Base-by-base conservation (phyloP, 2,329 filamentous ascomycete species). In the Decorospora gaudefroyi region DNA sequence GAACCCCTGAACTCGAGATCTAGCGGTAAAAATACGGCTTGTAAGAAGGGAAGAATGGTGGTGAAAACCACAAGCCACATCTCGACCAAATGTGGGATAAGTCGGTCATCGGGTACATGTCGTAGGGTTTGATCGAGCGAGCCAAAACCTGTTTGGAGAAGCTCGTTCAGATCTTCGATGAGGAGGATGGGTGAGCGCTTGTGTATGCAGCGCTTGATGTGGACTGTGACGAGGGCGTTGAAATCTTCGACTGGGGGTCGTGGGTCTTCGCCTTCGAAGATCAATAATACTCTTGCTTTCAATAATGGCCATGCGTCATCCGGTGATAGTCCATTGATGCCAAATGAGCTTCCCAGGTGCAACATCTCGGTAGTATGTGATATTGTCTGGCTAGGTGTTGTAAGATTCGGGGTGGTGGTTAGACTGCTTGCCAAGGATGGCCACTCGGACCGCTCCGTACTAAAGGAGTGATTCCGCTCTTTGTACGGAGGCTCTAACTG, bases 31-130 rank as follows among this genome's bases (percentile, higher is more conserved):
- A 99, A 96, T 1, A 96, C 91, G 1, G 92, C 90, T 73, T 97
- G 92, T 60, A 99, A 85, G 64, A 96, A 97, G 0, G 93, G 93
- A 4, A 97, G 73, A 25, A 97, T 88, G 5, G 83, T 87, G 2
- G 90, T 92, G 62, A 96, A 96, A 0, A 93, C 91, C 32, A 93
- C 85, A 46, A 95, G 82, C 93, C 93, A 99, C 64, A 96, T 84
- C 65, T 96, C 90, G 2, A 96, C 92, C 1, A 99, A 77, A 42
- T 90, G 84, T 0, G 90, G 88, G 15, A 97, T 90, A n/a, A 97
- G 80, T 22, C 86, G 82, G 49, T 96, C 91, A 62, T 97, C 92
- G 0, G 89, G 80, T 0, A 90, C 84, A 31, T 83, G 82, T 35
- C 85, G 82, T 12, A 97, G 75, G 0, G 88, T 91, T 54, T 91